Evolutionary conservation across 2,329 filamentous ascomycete species (phyloP), one percentile per base, ranked within the genome.

Genomic region (Orbilia ellipsospora): DNA sequence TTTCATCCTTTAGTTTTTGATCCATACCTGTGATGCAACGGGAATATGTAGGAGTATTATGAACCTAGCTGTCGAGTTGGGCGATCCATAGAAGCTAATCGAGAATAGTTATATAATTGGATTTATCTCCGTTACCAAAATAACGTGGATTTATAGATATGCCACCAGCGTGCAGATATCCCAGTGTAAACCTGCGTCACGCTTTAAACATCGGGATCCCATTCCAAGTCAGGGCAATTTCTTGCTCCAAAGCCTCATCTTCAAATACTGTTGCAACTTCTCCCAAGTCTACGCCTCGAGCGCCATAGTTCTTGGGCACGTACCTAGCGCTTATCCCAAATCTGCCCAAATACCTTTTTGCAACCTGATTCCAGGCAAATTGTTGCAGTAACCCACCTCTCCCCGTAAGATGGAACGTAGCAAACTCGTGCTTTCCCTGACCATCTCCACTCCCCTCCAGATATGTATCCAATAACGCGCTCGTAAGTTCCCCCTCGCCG

Each of bases 311-410:
- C 42, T 40, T 67, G 13, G 60, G 57, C 4, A 74, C 63, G 12
- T 74, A 74, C 48, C 63, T 74, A 36, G 70, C 70, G 1, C 62
- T 59, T 8, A 76, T 68, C 1, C 73, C 66, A 18, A 76, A 76
- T 1, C 73, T 65, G 16, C 65, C 65, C 13, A 76, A 48, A 18
- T 64, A 70, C 20, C 65, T 10, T 61, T 70, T 76, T 7, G 73
- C 73, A 13, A 70, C 73, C 18, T 70, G 59, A 16, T 76, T 76
- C 73, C 73, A 76, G 2, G 59, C 65, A 36, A 76, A 76, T 50
- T 76, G 73, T 48, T 76, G 73, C 36, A 76, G 36, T 36, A 76
- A 28, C 2, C 73, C 73, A 2, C 73, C 73, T 56, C 52, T 56
- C n/a, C 70, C 70, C 0, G 70, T 68, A 0, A 68, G 54, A 16